Evolutionary conservation across 176 grass and related monocot genomes (phyloP).

Genomic region (Urochloa ruziziensis): DNA sequence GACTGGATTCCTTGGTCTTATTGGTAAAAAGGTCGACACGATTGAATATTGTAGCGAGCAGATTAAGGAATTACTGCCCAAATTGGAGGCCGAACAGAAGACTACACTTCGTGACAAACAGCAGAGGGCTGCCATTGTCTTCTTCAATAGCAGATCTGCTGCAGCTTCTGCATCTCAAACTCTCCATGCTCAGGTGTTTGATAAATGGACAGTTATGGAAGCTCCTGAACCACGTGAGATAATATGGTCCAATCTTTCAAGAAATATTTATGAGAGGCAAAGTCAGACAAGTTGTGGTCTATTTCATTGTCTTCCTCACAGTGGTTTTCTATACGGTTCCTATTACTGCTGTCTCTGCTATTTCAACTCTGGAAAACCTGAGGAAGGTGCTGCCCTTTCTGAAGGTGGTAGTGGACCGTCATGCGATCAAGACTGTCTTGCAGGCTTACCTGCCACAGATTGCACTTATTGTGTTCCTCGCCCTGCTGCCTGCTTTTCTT

Average conservation of each 20-base stretch:
- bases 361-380: constrained; percentile 75
- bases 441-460: constrained; percentile 89
- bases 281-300: constrained; percentile 60
- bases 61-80: constrained; percentile 77
- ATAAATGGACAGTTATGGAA: constrained; percentile 81
- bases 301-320: constrained; percentile 66
- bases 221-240: constrained; percentile 74
- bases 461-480: constrained; percentile 78
- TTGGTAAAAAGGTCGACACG: constrained; percentile 87
- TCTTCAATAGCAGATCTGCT: constrained; percentile 79
- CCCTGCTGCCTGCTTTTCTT: constrained; percentile 73
- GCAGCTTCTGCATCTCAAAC: constrained; percentile 84
- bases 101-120: constrained; percentile 69
- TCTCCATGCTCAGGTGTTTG: constrained; percentile 72
- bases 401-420: constrained; percentile 62
- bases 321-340: constrained; percentile 80
- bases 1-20: constrained; percentile 79
- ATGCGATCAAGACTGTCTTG: constrained; percentile 57
- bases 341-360: constrained; percentile 64
- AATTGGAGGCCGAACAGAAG: constrained; percentile 87
- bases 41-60: constrained; percentile 73
- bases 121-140: constrained; percentile 64
- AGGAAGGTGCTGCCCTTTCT: constrained; percentile 67
- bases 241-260: constrained; percentile 77
- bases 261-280: constrained; percentile 56